Percentiles rank a stretch among this genome's conserved stretches.
Evolutionary conservation across 805 yeast genomes (phyloP).

Genomic region (Grigorovia jiainica): DNA sequence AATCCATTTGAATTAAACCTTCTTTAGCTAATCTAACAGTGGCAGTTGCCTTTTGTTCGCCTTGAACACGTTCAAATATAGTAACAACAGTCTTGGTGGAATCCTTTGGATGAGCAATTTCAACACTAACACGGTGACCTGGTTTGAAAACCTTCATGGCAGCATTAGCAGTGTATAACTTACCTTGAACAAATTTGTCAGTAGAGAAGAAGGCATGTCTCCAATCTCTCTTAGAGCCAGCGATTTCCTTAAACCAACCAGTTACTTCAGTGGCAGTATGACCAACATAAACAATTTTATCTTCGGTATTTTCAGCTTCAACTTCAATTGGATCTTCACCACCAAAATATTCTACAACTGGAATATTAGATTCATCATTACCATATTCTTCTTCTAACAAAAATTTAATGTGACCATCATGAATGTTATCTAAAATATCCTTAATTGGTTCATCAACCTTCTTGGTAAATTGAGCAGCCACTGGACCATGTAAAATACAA

Average conservation of each 20-base stretch:
- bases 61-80: slow-evolving; percentile 63
- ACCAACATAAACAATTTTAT: slow-evolving; percentile 32
- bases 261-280: slow-evolving; percentile 29
- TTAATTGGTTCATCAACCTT: slow-evolving; percentile 87
- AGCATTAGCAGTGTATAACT: slow-evolving; percentile 71
- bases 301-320: slow-evolving; percentile 25
- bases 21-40: slow-evolving; percentile 44
- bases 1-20: slow-evolving; percentile 52
- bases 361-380: slow-evolving; percentile 64
- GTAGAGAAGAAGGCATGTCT: slow-evolving; percentile 81
- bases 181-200: slow-evolving; percentile 75
- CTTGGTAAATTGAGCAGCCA: slow-evolving; percentile 87
- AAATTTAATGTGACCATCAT: slow-evolving; percentile 75
- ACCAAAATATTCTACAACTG: slow-evolving; percentile 84
- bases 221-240: slow-evolving; percentile 78
- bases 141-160: slow-evolving; percentile 76
- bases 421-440: slow-evolving; percentile 79
- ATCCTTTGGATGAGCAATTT: slow-evolving; percentile 44
- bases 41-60: slow-evolving; percentile 58
- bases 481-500: slow-evolving; percentile 98
- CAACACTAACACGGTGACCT: slow-evolving; percentile 48
- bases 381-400: slow-evolving; percentile 61
- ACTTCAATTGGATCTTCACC: slow-evolving; percentile 44
- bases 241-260: slow-evolving; percentile 72
- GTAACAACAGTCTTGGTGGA: slow-evolving; percentile 50